Percentiles rank a stretch among this genome's conserved stretches.
phyloP scores from a whole-genome alignment of 805 yeast genomes.

The Candida quercuum region DNA sequence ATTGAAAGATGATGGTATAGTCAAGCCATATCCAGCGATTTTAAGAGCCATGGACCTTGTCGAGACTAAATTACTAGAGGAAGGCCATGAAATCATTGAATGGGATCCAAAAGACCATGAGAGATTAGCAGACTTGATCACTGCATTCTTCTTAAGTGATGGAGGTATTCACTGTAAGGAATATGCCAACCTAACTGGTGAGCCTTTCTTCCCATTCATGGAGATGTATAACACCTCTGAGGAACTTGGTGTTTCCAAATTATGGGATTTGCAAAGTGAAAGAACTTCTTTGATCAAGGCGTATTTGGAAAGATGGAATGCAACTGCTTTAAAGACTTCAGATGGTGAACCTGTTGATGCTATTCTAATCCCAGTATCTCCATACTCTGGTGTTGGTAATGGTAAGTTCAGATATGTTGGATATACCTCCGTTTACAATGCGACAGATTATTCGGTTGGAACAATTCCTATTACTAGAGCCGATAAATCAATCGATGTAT shows the following conservation, averaged over 20 bases:
- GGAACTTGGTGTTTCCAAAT: constrained; percentile 31
- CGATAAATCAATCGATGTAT: constrained; percentile 34
- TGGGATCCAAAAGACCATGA: constrained; percentile 39
- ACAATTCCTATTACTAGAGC: constrained; percentile 55
- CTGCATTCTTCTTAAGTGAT: constrained; percentile 30
- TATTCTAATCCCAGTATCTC: constrained; percentile 35
- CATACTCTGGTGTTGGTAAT: constrained; percentile 31
- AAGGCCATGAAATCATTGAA: constrained; percentile 48
- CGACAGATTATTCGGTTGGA: constrained; percentile 52
- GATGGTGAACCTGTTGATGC: constrained; percentile 42
- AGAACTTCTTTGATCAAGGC: constrained; percentile 34
- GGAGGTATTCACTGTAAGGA: constrained; percentile 35
- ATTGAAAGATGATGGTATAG: constrained; percentile 35
- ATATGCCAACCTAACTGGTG: constrained; percentile 34
- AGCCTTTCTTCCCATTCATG: constrained; percentile 41
- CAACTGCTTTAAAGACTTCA: constrained; percentile 28
- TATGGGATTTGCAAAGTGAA: constrained; percentile 39
- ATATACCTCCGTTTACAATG: constrained; percentile 52
- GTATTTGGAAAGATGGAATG: constrained; percentile 39
- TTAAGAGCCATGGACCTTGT: constrained; percentile 37
- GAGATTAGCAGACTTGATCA: constrained; percentile 28
- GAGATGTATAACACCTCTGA: constrained; percentile 29
- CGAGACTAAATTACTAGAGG: constrained; percentile 26
- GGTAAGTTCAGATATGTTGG: constrained; percentile 20
- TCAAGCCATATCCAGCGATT: constrained; percentile 46